Percentiles rank a stretch among this genome's conserved stretches.
Conservation (phyloP, 495 filamentous ascomycete genomes). For the Trichocladium antarcticum region DNA sequence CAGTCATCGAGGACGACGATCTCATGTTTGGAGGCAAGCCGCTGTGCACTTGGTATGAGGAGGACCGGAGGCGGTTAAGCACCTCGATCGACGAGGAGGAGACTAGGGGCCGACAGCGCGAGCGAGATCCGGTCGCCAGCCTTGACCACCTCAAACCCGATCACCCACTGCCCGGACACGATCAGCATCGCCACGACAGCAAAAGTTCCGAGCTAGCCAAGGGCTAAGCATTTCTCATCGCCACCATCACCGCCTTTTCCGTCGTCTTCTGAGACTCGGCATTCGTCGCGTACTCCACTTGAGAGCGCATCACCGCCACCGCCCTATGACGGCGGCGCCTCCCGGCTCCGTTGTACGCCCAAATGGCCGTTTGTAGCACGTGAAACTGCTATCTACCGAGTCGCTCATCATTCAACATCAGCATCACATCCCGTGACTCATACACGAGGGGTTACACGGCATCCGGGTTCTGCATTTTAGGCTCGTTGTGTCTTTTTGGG, state of each 20-base stretch:
- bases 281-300: background rate
- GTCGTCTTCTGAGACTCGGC: too few species aligned
- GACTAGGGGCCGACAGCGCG: constrained; percentile 33
- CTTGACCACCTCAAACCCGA: constrained; percentile 14
- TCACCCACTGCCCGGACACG: constrained; percentile 8
- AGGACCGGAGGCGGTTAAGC: constrained; percentile 35
- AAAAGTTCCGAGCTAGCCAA: constrained; percentile 3
- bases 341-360: background rate
- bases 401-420: background rate
- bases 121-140: constrained; percentile 14
- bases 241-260: background rate
- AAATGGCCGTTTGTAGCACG: background rate
- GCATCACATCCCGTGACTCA: background rate
- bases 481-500: too few species aligned
- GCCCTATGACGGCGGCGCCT: background rate
- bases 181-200: constrained; percentile 11
- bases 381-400: background rate
- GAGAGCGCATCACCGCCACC: background rate
- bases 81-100: constrained; percentile 32
- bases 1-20: constrained; percentile 46
- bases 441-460: background rate
- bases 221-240: background rate
- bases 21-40: constrained; percentile 48
- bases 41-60: constrained; percentile 45
- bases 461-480: background rate